These are phyloP conservation scores for Lactarius sanguifluus DNA, from an alignment of 768 basidiomycete species.

Conservation along the genomic window DNA sequence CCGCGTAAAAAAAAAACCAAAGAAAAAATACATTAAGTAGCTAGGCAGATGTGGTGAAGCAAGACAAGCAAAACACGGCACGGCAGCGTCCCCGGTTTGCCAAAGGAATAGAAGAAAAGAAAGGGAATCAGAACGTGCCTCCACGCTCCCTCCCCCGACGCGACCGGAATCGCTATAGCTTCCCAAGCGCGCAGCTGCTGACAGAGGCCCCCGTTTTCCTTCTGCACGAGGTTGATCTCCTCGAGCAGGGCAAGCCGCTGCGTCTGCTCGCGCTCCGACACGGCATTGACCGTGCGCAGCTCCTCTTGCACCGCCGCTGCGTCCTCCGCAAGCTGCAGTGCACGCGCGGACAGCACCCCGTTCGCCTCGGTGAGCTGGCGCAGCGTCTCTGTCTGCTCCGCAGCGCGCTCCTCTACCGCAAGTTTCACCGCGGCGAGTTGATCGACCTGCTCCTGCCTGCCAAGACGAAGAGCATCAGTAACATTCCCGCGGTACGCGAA, in stretches of 20 bases:
- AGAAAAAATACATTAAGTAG: neutral
- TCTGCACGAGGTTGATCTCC: constrained; percentile 81
- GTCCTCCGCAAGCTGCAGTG: constrained; percentile 69
- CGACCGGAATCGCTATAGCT: constrained; percentile 39
- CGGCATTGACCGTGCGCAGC: constrained; percentile 47
- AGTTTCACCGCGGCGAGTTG: constrained; percentile 59
- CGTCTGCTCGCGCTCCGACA: constrained; percentile 69
- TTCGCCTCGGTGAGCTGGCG: constrained; percentile 78
- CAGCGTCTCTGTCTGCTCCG: constrained; percentile 72
- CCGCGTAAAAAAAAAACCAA: neutral
- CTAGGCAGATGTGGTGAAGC: neutral
- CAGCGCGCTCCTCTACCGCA: constrained; percentile 62
- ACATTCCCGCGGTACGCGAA: constrained; percentile 6
- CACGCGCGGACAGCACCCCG: constrained; percentile 67
- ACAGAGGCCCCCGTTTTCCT: constrained; percentile 68
- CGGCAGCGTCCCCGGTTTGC: neutral
- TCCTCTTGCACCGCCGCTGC: constrained; percentile 67
- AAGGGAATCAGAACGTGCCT: neutral
- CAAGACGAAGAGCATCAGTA: neutral
- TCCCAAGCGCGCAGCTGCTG: constrained; percentile 65
- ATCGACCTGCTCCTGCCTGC: constrained; percentile 71
- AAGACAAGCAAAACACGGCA: neutral
- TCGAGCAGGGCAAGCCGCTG: constrained; percentile 85
- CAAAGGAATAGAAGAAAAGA: neutral
- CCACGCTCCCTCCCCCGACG: neutral